These are phyloP conservation scores for Neoboletus magnificus DNA, from an alignment of 768 basidiomycete species.

Conservation along the genomic window DNA sequence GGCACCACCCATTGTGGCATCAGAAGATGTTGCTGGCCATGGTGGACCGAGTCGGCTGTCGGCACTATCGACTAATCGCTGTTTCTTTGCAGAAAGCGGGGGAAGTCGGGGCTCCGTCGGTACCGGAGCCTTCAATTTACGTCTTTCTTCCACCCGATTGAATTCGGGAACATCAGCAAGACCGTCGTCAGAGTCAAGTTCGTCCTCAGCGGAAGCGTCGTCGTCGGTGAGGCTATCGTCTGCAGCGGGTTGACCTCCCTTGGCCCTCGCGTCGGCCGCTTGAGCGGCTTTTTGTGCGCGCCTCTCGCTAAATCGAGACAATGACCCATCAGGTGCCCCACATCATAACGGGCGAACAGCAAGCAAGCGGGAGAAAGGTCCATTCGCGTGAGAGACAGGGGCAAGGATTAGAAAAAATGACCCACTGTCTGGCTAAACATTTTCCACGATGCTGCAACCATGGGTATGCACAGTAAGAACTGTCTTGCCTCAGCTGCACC, in stretches of 20 bases:
- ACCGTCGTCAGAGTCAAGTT: constrained; percentile 38
- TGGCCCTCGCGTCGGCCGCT: constrained; percentile 44
- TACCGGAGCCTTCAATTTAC: constrained; percentile 22
- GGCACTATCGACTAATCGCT: constrained; percentile 11
- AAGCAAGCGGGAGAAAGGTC: not conserved
- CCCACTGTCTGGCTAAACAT: constrained; percentile 69
- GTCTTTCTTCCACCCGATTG: constrained; percentile 21
- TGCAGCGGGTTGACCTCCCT: constrained; percentile 22
- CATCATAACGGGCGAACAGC: constrained; percentile 1
- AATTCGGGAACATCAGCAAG: constrained; percentile 21
- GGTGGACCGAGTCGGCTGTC: constrained; percentile 21
- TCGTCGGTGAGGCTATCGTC: constrained; percentile 33
- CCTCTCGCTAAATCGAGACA: constrained; percentile 43
- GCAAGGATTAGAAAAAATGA: constrained; percentile 15
- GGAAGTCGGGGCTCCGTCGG: constrained; percentile 18
- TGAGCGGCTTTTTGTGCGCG: constrained; percentile 55
- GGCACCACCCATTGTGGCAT: constrained; percentile 5
- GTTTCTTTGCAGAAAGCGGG: constrained; percentile 25
- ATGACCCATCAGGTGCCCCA: not conserved
- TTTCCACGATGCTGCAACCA: constrained; percentile 78
- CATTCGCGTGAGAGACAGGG: constrained; percentile 11
- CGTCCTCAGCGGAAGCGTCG: constrained; percentile 32
- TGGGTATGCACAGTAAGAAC: constrained; percentile 76
- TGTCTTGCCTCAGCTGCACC: constrained; percentile 79
- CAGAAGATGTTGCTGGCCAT: constrained; percentile 20